Evolutionary conservation across 2,329 filamentous ascomycete genomes (phyloP).

Genomic region (Arthrobotrys entomopaga): DNA sequence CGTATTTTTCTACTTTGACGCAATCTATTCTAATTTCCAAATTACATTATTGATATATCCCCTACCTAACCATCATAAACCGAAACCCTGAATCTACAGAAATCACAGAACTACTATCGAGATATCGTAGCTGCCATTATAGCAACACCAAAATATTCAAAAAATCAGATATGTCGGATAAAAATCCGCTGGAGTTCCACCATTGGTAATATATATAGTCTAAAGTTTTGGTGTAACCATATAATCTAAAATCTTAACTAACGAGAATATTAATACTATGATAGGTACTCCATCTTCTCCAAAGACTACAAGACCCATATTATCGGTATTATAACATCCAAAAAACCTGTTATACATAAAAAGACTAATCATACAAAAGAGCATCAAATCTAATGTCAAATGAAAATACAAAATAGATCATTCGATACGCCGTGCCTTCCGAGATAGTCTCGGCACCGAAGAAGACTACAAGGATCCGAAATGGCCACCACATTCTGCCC

Average conservation of each 20-base stretch:
- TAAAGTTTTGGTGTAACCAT: background rate
- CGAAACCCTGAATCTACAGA: background rate
- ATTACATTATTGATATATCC: background rate
- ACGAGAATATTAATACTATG: background rate
- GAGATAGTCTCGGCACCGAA: conserved; percentile 33
- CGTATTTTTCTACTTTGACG: background rate
- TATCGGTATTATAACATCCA: conserved; percentile 4
- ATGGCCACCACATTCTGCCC: conserved; percentile 46
- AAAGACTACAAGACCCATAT: conserved; percentile 44
- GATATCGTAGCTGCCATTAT: too few species aligned
- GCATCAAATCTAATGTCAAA: background rate
- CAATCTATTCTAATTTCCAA: background rate
- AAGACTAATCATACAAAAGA: background rate
- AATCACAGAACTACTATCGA: background rate
- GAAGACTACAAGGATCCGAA: conserved; percentile 48
- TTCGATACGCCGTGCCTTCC: conserved; percentile 42
- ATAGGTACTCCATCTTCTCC: conserved; percentile 49
- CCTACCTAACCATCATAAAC: background rate
- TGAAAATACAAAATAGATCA: conserved; percentile 9
- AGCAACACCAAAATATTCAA: too few species aligned
- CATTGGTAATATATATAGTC: conserved; percentile 14
- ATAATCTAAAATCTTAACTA: background rate
- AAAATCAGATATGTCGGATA: conserved; percentile 31
- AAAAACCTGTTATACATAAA: too few species aligned
- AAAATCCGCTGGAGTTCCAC: conserved; percentile 33